Percentiles rank a stretch among this genome's conserved stretches.
Conservation (phyloP, 2,329 filamentous ascomycete species). For the Claviceps humidiphila region DNA sequence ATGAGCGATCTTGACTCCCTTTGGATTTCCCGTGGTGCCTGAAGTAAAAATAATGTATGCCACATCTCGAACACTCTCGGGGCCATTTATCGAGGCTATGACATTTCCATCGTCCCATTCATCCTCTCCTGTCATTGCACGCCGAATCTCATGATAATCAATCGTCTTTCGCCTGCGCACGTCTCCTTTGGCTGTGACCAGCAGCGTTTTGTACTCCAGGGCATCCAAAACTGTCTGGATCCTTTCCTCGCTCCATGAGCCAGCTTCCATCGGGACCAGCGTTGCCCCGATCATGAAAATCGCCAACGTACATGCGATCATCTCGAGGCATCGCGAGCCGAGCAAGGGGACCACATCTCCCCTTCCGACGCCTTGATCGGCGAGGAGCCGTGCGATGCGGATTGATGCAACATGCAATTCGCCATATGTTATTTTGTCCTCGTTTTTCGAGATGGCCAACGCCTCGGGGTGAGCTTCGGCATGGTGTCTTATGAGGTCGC, state of each 20-base stretch:
- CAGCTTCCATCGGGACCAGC: constrained; percentile 4
- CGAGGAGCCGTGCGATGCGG: neutral
- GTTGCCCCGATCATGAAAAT: neutral
- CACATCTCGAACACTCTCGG: constrained; percentile 32
- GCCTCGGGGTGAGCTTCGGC: neutral
- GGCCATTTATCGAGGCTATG: neutral
- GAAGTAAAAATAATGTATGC: constrained; percentile 7
- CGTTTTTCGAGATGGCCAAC: neutral
- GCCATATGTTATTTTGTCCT: neutral
- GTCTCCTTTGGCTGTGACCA: neutral
- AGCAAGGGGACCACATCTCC: constrained; percentile 4
- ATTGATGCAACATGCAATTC: neutral
- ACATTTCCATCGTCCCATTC: too few species aligned
- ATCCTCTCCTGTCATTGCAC: neutral
- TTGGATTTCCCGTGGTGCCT: constrained; percentile 31
- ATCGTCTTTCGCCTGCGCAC: neutral
- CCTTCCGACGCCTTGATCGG: neutral
- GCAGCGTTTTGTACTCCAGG: neutral
- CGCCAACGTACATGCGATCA: constrained; percentile 2
- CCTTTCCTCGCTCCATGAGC: constrained; percentile 2
- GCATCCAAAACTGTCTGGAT: constrained; percentile 1
- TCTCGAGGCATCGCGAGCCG: constrained; percentile 1
- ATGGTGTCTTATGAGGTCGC: neutral
- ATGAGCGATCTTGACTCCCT: constrained; percentile 21
- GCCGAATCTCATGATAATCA: neutral